phyloP scores from a whole-genome alignment of 192 early-diverging fungal species.

The Pilobolus umbonatus region DNA sequence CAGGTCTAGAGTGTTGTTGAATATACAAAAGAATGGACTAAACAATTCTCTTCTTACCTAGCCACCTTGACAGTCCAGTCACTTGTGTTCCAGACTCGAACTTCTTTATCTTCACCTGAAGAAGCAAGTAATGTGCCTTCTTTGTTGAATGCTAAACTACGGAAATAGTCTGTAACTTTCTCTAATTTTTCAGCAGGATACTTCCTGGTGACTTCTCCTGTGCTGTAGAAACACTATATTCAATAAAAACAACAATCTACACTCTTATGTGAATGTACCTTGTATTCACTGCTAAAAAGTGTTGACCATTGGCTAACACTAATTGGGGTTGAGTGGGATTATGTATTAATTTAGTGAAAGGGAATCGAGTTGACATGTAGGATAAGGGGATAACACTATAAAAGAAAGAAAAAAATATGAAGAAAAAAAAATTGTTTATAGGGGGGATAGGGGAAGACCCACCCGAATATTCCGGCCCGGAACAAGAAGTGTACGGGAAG shows the following conservation, averaged over 20 bases:
- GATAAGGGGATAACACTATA: neutral
- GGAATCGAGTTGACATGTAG: constrained; percentile 30
- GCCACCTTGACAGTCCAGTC: constrained; percentile 50
- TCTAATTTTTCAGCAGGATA: constrained; percentile 18
- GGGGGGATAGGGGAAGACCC: neutral
- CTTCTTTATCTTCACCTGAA: constrained; percentile 61
- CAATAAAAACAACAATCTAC: neutral
- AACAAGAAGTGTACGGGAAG: neutral
- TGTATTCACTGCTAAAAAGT: constrained; percentile 46
- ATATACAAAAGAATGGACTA: neutral
- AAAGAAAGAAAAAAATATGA: neutral
- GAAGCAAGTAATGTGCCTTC: constrained; percentile 55
- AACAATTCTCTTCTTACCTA: constrained; percentile 17
- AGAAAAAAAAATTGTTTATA: neutral
- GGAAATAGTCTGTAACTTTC: constrained; percentile 31
- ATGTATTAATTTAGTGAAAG: constrained; percentile 43
- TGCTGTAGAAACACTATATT: too few species aligned
- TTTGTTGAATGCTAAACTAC: constrained; percentile 49
- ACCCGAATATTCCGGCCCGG: too few species aligned
- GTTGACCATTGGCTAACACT: constrained; percentile 45
- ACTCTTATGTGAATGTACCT: too few species aligned
- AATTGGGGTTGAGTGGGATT: constrained; percentile 42
- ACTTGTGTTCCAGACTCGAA: constrained; percentile 61
- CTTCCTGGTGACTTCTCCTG: constrained; percentile 26
- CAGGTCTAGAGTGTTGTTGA: constrained; percentile 25